phyloP scores from a whole-genome alignment of 2,329 filamentous ascomycete genomes.

The Aspergillus sp. region DNA sequence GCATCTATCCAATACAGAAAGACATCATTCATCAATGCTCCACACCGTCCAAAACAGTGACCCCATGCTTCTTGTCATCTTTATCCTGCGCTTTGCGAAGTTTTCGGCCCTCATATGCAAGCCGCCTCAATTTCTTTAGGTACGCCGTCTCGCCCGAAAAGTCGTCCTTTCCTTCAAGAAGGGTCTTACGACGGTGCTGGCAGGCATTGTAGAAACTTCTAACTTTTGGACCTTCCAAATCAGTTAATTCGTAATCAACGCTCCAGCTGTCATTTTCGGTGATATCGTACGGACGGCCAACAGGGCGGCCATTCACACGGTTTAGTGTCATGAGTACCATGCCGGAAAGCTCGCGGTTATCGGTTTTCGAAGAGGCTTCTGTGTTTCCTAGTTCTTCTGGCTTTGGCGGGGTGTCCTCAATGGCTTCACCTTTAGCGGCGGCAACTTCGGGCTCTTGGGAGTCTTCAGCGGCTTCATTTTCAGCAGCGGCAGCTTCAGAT shows the following conservation, averaged over 20 bases:
- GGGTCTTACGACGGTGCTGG: constrained; percentile 56
- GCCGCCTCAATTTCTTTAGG: constrained; percentile 30
- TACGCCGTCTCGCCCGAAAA: constrained; percentile 48
- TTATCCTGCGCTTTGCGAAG: constrained; percentile 59
- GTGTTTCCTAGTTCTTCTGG: neutral
- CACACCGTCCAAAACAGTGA: constrained; percentile 27
- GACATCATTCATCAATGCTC: neutral
- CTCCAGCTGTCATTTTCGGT: constrained; percentile 58
- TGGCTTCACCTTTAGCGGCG: neutral
- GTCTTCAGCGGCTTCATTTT: neutral
- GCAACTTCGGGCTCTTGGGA: neutral
- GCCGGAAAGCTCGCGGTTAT: constrained; percentile 53
- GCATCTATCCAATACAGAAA: neutral
- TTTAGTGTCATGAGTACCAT: constrained; percentile 73
- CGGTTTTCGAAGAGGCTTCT: neutral
- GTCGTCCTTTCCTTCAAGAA: constrained; percentile 41
- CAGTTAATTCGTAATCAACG: constrained; percentile 74
- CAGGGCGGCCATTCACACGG: constrained; percentile 65
- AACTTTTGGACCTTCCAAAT: constrained; percentile 53
- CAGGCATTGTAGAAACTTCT: constrained; percentile 56
- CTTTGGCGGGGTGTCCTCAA: neutral
- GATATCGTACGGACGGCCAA: constrained; percentile 60
- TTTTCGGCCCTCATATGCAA: constrained; percentile 57
- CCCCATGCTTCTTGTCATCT: constrained; percentile 48
- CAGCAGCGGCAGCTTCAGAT: neutral